These are phyloP conservation scores for Colletotrichum sp. DNA, from an alignment of 2,329 filamentous ascomycete genomes.

Conservation along the genomic window DNA sequence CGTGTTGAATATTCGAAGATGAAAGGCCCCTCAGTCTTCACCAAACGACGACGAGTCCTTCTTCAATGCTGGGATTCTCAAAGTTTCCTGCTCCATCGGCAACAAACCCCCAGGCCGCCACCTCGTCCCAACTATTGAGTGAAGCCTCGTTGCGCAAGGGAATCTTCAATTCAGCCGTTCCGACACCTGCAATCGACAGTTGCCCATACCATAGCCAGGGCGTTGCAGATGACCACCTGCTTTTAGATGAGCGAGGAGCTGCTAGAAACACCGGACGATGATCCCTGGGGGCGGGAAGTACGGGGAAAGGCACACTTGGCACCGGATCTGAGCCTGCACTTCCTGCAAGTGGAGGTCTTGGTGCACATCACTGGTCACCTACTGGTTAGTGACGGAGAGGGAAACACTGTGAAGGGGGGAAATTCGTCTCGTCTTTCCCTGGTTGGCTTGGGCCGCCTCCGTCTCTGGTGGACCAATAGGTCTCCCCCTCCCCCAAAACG, in stretches of 20 bases:
- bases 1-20: neutral
- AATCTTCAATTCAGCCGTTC: neutral
- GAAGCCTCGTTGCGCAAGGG: neutral
- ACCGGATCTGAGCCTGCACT: neutral
- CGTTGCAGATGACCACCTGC: neutral
- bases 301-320: neutral
- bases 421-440: neutral
- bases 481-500: neutral
- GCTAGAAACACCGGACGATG: neutral
- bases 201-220: neutral
- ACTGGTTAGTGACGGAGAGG: neutral
- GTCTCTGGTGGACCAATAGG: neutral
- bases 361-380: neutral
- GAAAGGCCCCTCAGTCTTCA: too few relatives aligned
- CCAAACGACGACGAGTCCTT: too few relatives aligned
- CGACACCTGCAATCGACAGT: neutral
- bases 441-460: constrained; percentile 4
- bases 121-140: neutral
- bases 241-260: neutral
- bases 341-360: neutral
- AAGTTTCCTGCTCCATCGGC: neutral
- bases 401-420: neutral
- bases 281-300: neutral
- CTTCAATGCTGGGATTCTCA: neutral
- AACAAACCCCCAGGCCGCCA: neutral